Conservation (phyloP, 345 rosid species). For the Moricandia arvensis region DNA sequence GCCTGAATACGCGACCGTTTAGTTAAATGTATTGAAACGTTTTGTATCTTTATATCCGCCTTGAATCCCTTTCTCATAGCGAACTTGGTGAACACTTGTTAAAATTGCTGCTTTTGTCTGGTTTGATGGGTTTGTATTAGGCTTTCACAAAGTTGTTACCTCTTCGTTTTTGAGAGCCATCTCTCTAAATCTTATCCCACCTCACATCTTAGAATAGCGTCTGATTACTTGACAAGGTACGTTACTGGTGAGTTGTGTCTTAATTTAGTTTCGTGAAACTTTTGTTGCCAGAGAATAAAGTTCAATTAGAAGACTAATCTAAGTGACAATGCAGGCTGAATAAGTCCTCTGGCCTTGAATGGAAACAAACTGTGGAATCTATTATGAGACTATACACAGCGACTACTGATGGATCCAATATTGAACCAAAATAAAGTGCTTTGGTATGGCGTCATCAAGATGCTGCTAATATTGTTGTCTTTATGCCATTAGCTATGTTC, state of each 20-base stretch:
- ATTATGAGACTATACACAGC: conserved; percentile 46
- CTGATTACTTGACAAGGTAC: conserved; percentile 47
- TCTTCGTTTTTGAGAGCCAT: too few relatives aligned
- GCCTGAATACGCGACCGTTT: too few relatives aligned
- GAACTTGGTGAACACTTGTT: too few relatives aligned
- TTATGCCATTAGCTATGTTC: neutral
- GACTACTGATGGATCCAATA: conserved; percentile 59
- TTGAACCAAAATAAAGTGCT: conserved; percentile 54
- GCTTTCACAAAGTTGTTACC: too few relatives aligned
- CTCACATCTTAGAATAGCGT: neutral
- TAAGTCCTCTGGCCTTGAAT: conserved; percentile 44
- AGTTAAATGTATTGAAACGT: too few relatives aligned
- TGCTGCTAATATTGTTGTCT: neutral
- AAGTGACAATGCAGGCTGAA: conserved; percentile 30
- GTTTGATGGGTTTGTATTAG: too few relatives aligned
- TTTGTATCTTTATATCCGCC: too few relatives aligned
- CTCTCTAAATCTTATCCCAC: too few relatives aligned
- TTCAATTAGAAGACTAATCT: neutral
- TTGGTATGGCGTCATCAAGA: conserved; percentile 56
- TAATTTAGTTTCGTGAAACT: neutral
- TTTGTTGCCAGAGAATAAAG: neutral
- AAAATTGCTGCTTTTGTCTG: too few relatives aligned
- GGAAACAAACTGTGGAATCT: conserved; percentile 53
- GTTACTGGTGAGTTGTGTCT: neutral
- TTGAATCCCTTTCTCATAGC: too few relatives aligned